phyloP scores from a whole-genome alignment of 2,329 filamentous ascomycete genomes.

The Onygenales sp. region DNA sequence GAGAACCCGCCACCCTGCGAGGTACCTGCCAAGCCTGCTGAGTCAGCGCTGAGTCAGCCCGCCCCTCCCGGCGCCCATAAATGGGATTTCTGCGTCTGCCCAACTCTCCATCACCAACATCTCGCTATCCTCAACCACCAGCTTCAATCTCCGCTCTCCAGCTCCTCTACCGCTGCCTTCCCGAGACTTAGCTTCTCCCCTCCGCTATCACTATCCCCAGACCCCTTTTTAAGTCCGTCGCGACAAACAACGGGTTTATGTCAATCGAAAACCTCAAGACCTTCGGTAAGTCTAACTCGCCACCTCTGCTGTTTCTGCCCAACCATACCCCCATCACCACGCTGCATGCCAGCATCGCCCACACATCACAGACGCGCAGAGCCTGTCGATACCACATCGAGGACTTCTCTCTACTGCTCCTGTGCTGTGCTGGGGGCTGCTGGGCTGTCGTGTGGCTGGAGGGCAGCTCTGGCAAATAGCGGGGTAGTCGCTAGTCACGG shows the following conservation, averaged over 20 bases:
- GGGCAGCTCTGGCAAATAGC: constrained; percentile 16
- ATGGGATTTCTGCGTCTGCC: constrained; percentile 3
- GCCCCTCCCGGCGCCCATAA: constrained; percentile 3
- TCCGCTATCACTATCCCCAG: constrained; percentile 19
- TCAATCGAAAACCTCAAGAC: constrained; percentile 98
- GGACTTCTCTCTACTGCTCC: neutral
- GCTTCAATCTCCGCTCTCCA: neutral
- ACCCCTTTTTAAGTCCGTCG: constrained; percentile 36
- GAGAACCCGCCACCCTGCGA: neutral
- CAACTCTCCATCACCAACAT: neutral
- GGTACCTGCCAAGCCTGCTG: neutral
- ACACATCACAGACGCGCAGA: too few species aligned
- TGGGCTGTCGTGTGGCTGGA: constrained; percentile 5
- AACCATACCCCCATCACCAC: neutral
- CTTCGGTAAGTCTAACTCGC: constrained; percentile 59
- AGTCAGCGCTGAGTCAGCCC: constrained; percentile 6
- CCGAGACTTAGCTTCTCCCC: constrained; percentile 4
- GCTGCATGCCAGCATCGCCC: too few species aligned
- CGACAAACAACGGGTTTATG: constrained; percentile 79
- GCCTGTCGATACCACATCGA: too few species aligned
- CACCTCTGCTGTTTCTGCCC: neutral
- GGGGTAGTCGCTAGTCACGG: constrained; percentile 24
- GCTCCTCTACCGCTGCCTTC: neutral
- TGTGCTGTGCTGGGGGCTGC: neutral
- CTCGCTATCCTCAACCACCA: constrained; percentile 7